Evolutionary conservation across 1,139 yeast genomes (phyloP).

Genomic region (Suhomyces chickasaworum): DNA sequence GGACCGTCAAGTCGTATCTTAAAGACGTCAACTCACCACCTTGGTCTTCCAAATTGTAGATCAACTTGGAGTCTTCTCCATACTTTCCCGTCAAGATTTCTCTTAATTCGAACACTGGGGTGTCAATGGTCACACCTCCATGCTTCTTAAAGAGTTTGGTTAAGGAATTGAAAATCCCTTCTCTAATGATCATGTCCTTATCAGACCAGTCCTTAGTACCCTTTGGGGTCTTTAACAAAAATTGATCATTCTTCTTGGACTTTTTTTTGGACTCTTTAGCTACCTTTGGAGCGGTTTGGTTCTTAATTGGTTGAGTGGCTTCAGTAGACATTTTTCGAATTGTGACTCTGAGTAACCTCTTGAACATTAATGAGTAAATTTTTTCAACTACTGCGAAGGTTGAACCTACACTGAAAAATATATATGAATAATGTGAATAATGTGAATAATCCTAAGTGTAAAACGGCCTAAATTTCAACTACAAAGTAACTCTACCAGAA

Average conservation of each 20-base stretch:
- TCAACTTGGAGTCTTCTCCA: constrained; percentile 96
- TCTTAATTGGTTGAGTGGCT: constrained; percentile 15
- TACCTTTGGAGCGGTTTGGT: constrained; percentile 15
- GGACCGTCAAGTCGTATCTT: constrained; percentile 95
- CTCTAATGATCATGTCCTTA: constrained; percentile 92
- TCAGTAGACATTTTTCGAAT: constrained; percentile 26
- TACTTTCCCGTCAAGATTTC: constrained; percentile 95
- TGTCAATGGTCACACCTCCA: constrained; percentile 97
- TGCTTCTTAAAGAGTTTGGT: constrained; percentile 83
- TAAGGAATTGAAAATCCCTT: constrained; percentile 75
- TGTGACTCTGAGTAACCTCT: constrained; percentile 14
- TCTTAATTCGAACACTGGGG: constrained; percentile 94
- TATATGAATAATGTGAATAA: no score
- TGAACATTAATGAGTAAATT: constrained; percentile 15
- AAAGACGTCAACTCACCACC: constrained; percentile 96
- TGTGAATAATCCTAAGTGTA: no score
- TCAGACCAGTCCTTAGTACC: constrained; percentile 99
- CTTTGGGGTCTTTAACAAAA: constrained; percentile 88
- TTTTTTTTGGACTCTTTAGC: constrained; percentile 28
- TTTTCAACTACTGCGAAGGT: constrained; percentile 6
- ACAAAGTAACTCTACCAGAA: no score
- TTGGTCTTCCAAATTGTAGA: constrained; percentile 94
- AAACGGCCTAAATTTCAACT: no score
- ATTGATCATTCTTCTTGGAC: constrained; percentile 42
- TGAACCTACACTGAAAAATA: neutral